Percentiles rank a stretch among this genome's conserved stretches.
These are phyloP conservation scores for Cryomyces minteri DNA, from an alignment of 495 filamentous ascomycete genomes.

Conservation along the genomic window DNA sequence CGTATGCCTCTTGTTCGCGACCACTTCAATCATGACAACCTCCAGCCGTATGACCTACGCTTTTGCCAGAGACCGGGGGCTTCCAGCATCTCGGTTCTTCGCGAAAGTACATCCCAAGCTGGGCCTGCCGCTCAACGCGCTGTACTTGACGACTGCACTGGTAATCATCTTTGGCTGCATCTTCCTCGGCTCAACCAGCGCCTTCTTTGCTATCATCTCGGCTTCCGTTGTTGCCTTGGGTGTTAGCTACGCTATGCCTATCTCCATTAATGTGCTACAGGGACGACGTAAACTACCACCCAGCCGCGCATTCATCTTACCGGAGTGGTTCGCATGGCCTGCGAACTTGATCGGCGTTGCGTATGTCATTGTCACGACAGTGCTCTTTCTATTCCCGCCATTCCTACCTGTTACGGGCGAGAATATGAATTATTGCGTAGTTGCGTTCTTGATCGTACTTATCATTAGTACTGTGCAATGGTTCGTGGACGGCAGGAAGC, in stretches of 20 bases:
- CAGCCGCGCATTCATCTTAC: conserved; percentile 38
- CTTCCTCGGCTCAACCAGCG: conserved; percentile 54
- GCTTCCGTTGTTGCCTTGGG: conserved; percentile 53
- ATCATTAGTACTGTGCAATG: conserved; percentile 47
- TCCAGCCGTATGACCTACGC: conserved; percentile 62
- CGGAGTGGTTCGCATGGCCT: conserved; percentile 37
- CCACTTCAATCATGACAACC: conserved; percentile 57
- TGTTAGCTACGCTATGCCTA: conserved; percentile 55
- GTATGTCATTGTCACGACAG: conserved; percentile 49
- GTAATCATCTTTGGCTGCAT: conserved; percentile 55
- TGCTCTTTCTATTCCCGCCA: conserved; percentile 63
- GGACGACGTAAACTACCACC: conserved; percentile 46
- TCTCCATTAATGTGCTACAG: conserved; percentile 44
- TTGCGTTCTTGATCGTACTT: conserved; percentile 48
- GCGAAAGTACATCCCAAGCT: conserved; percentile 42
- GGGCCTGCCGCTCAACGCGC: conserved; percentile 48
- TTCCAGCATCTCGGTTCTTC: conserved; percentile 47
- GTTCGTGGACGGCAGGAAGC: conserved; percentile 55
- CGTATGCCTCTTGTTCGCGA: conserved; percentile 52
- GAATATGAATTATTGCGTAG: conserved; percentile 63
- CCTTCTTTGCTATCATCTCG: conserved; percentile 50
- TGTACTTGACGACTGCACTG: conserved; percentile 42
- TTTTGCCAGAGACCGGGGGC: conserved; percentile 53
- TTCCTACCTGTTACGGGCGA: conserved; percentile 41
- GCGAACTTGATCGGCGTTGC: conserved; percentile 44